These are phyloP conservation scores for Adansonia rubrostipa DNA, from an alignment of 441 rosid genomes.

Conservation along the genomic window DNA sequence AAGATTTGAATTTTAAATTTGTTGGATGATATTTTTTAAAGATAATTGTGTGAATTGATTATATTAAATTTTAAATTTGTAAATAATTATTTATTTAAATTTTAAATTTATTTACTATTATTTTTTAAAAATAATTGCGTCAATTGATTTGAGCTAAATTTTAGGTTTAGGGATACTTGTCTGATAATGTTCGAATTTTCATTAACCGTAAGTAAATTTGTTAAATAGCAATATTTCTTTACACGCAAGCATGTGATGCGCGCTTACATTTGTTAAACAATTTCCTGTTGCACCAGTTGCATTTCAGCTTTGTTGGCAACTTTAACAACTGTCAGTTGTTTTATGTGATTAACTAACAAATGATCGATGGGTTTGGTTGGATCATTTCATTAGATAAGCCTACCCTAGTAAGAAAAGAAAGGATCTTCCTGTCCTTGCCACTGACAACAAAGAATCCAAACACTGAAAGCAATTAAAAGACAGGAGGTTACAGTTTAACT, in stretches of 20 bases:
- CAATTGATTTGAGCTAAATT: no score
- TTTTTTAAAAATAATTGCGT: no score
- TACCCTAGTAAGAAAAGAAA: no score
- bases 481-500: conserved; percentile 6
- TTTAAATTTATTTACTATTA: no score
- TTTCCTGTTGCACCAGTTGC: background rate
- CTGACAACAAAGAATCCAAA: background rate
- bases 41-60: no score
- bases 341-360: background rate
- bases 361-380: background rate
- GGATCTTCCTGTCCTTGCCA: background rate
- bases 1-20: no score
- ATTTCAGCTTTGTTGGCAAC: background rate
- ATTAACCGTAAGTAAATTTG: background rate
- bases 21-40: no score
- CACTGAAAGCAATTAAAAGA: background rate
- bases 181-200: background rate
- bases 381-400: no score
- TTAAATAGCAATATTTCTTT: background rate
- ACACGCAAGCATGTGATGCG: background rate
- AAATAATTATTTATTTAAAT: no score
- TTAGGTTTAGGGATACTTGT: background rate
- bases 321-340: background rate
- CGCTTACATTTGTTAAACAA: background rate
- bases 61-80: no score